phyloP scores from a whole-genome alignment of 2,329 filamentous ascomycete genomes.

The Knoxdaviesia proteae region DNA sequence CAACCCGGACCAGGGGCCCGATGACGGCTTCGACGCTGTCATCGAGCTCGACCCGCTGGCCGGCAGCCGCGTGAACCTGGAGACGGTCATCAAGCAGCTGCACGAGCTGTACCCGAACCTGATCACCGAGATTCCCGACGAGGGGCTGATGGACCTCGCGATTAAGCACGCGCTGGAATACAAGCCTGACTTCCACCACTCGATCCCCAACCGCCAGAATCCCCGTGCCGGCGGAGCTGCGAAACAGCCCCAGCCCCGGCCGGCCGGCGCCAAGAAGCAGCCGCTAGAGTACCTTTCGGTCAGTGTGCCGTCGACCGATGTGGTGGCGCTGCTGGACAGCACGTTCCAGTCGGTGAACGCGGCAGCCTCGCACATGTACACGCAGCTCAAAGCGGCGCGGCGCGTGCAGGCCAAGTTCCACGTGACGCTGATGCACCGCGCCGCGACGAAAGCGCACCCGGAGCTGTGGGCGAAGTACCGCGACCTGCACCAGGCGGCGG shows the following conservation, averaged over 20 bases:
- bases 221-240: conserved; percentile 13
- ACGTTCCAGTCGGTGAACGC: conserved; percentile 38
- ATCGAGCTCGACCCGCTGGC: conserved; percentile 65
- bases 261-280: conserved; percentile 20
- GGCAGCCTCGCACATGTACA: conserved; percentile 29
- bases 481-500: conserved; percentile 30
- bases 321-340: conserved; percentile 39
- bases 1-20: conserved; percentile 44
- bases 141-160: conserved; percentile 58
- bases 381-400: conserved; percentile 47
- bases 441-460: conserved; percentile 34
- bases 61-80: conserved; percentile 69
- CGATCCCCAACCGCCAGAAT: conserved; percentile 38
- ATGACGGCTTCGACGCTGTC: conserved; percentile 61
- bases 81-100: conserved; percentile 52
- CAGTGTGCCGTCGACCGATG: conserved; percentile 18
- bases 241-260: conserved; percentile 11
- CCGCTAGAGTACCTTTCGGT: conserved; percentile 36
- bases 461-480: conserved; percentile 59
- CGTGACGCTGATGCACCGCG: conserved; percentile 78
- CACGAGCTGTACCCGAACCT: conserved; percentile 61
- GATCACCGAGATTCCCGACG: conserved; percentile 46
- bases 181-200: conserved; percentile 53
- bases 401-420: conserved; percentile 78
- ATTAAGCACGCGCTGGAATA: conserved; percentile 60